Conservation (phyloP, 352 stramenopile species). For the Phytophthora ohioensis region DNA sequence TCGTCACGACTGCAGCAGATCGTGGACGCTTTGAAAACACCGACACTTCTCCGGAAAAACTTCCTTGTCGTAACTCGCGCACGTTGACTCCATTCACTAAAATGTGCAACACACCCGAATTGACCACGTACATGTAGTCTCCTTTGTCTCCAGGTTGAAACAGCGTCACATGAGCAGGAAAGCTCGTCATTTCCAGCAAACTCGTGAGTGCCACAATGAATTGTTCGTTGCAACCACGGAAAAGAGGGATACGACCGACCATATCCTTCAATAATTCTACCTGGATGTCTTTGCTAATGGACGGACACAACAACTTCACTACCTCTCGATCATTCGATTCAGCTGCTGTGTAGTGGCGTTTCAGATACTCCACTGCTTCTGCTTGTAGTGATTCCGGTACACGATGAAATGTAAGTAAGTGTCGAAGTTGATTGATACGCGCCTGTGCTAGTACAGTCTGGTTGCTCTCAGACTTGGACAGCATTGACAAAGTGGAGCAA, state of each 20-base stretch:
- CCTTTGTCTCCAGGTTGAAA: conserved; percentile 64
- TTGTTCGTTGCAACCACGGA: conserved; percentile 61
- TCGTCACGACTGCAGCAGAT: conserved; percentile 62
- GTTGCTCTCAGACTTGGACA: conserved; percentile 74
- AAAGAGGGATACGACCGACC: conserved; percentile 66
- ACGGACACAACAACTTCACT: conserved; percentile 71
- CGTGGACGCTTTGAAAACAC: conserved; percentile 68
- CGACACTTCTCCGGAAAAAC: conserved; percentile 77
- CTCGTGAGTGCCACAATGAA: conserved; percentile 76
- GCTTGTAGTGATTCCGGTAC: conserved; percentile 59
- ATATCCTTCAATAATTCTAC: conserved; percentile 69
- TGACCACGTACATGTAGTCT: conserved; percentile 80
- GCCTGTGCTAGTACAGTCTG: conserved; percentile 51
- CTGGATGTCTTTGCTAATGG: conserved; percentile 79
- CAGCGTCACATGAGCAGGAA: conserved; percentile 60
- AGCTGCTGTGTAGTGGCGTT: conserved; percentile 71
- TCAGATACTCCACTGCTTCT: conserved; percentile 66
- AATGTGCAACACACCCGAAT: conserved; percentile 66
- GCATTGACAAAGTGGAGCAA: conserved; percentile 70
- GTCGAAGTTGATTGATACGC: conserved; percentile 71
- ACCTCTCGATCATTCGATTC: conserved; percentile 74
- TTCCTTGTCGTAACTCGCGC: conserved; percentile 67
- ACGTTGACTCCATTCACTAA: conserved; percentile 64
- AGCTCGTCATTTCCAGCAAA: conserved; percentile 68
- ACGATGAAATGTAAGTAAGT: conserved; percentile 70